A percentile compares a stretch with the other conserved stretches of the same genome.
These are phyloP conservation scores for Paecilomyces variotii DNA, from an alignment of 2,329 filamentous ascomycete genomes.

Conservation along the genomic window DNA sequence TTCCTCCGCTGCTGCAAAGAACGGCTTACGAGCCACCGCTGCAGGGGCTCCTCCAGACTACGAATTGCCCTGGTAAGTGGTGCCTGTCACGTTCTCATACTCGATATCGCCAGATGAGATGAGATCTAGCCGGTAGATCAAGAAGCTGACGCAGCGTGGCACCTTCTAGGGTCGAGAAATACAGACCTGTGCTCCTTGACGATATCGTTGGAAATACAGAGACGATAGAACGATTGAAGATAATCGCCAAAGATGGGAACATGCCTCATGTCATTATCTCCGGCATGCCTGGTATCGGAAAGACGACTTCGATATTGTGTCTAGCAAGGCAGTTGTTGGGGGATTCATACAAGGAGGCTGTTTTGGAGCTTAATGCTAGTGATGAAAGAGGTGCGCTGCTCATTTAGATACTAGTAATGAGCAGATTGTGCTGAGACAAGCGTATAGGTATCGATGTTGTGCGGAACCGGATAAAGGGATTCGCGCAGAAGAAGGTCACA, in stretches of 20 bases:
- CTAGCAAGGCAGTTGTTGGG: slow-evolving; percentile 86
- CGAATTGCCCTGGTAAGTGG: slow-evolving; percentile 41
- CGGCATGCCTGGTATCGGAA: slow-evolving; percentile 98
- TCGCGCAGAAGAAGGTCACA: slow-evolving; percentile 98
- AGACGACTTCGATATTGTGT: slow-evolving; percentile 92
- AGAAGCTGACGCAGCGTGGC: neutral
- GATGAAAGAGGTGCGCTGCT: slow-evolving; percentile 67
- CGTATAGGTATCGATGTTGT: slow-evolving; percentile 83
- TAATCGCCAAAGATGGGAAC: slow-evolving; percentile 96
- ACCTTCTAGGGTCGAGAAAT: slow-evolving; percentile 86
- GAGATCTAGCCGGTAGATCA: neutral
- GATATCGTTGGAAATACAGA: slow-evolving; percentile 97
- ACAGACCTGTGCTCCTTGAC: slow-evolving; percentile 87
- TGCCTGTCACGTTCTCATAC: neutral
- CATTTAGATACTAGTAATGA: neutral
- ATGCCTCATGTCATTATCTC: slow-evolving; percentile 99
- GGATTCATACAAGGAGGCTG: slow-evolving; percentile 92
- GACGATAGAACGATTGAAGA: slow-evolving; percentile 93
- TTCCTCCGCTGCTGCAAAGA: slow-evolving; percentile 35
- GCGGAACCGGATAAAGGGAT: slow-evolving; percentile 93
- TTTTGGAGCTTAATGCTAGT: slow-evolving; percentile 90
- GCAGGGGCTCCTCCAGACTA: slow-evolving; percentile 36
- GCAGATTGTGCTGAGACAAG: neutral
- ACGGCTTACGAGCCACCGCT: slow-evolving; percentile 32
- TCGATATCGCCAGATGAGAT: neutral